Base-by-base conservation (phyloP, 225 moss, liverwort and hornwort species). In the Climacium dendroides region DNA sequence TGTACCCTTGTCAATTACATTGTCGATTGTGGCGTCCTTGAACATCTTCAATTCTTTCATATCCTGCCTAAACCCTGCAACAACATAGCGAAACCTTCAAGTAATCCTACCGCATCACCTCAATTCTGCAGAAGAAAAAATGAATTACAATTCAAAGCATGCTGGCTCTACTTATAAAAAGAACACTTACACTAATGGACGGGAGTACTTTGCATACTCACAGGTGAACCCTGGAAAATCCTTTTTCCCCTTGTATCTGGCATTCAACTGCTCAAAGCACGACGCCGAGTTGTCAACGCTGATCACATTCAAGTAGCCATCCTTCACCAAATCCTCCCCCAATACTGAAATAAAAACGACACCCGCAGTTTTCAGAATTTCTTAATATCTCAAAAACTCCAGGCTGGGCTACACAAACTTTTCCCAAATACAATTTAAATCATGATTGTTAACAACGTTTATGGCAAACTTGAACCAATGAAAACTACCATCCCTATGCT, bases 251-350 rank as follows among this genome's bases (percentile, higher is more conserved):
- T 90, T 93, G 55, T 91, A 93, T 91, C 88, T 91, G 39, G 82
- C 45, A 85, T 85, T 88, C 82, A 93, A 78, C 30, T 86, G 86
- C 7, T 93, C 93, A 60, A 88, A 80, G 91, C 89, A 89, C 48
- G 79, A 45, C 9, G 88, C 81, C 11, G 91, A 91, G 48, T 78
- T 88, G 90, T 93, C 91, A 41, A 93, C 37, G 50, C 66, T 91
- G 25, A 93, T 76, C 13, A 93, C 84, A 82, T 93, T 91, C 52
- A 88, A 88, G 75, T 91, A 93, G 79, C 91, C 91, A 90, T 91
- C 93, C 60, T 82, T 84, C 86, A 91, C 90, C 93, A 93, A 78
- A 67, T 93, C 93, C 69, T 93, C 93, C 24, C 88, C 91, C 55
- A 91, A 74, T 7, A 91, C 93, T 93, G 82, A 55, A 20, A 87